Base-by-base conservation (phyloP, 371 early-diverging fungal genomes). In the Dinochytrium kinnereticum region DNA sequence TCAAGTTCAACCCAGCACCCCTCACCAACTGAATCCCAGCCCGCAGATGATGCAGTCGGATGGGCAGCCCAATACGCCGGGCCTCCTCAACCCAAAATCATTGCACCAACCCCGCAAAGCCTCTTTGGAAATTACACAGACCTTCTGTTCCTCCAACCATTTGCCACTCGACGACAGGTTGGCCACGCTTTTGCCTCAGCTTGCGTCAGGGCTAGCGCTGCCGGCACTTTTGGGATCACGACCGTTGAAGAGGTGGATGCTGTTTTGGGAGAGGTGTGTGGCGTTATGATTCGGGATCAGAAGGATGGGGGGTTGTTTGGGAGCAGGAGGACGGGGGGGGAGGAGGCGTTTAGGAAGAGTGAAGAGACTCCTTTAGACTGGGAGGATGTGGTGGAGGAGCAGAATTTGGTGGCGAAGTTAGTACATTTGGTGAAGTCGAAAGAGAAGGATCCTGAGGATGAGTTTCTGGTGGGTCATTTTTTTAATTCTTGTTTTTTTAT, bases 351-450 rank as follows among this genome's bases (percentile, higher is more conserved):
- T 3, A 64, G 68, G 26, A 69, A 74, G 49, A 88, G 87, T 19
- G 85, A 83, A 36, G 84, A 82, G 57, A 73, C 77, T 19, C 81
- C 81, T 57, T 79, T 89, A 55, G 90, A 91, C 76, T 89, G 88
- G 72, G 93, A 92, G 33, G 95, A 93, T 61, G 84, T 91, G 68
- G 88, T 89, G 0, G 94, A 95, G 76, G 96, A 96, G 79, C 95
- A 95, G 76, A 91, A 91, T 2, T 81, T 90, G 76, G 71, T 96
- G 39, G 96, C 96, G 2, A 90, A 92, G 71, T 85, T 96, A 71
- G 89, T 96, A 39, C 95, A 96, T 77, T 76, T 94, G 68, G 84
- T 97, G 66, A 86, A 83, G 72, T 86, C 89, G 30, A 89, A 88
- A 1, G 90, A 93, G 65, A 87, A 88, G 2, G 91, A 90, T 53